Base-by-base conservation (phyloP, 2,329 filamentous ascomycete species). In the Akanthomyces muscarius region DNA sequence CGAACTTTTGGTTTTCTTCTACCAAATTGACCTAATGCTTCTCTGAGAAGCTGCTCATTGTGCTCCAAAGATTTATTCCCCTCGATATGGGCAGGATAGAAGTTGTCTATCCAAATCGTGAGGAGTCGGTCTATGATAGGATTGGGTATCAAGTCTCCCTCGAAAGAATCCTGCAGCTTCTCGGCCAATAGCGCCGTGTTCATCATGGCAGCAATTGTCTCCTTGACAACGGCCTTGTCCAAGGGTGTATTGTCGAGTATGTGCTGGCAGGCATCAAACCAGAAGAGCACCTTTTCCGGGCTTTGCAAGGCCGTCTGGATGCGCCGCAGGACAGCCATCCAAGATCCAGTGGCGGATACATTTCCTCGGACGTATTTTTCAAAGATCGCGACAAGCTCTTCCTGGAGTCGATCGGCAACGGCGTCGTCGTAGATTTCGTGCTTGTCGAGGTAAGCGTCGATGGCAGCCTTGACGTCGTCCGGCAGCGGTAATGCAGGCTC, bases 301-400 rank as follows among this genome's bases (percentile, higher is more conserved):
- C 85, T 85, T 62, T 81, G 82, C 61, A 95, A 81, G 13, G 83
- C 82, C 3, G 88, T 85, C 28, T 86, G 81, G 42, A 94, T 77
- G 47, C 81, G 82, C 53, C 85, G 83, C 62, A 94, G 76, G 52
- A 90, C 81, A 56, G 83, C 82, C 21, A 93, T 80, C 74, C 93
- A 95, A n/a, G 86, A 77, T 10, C 84, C 85, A 71, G 85, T 83
- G 67, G 85, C 84, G 57, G 81, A 73, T 2, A 83, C 77, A 28
- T 80, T 79, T 41, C 82, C 81, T 28, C 80, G 79, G 64, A 93
- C 84, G 66, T 85, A 80, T 69, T 83, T 86, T 63, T 87, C 81
- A 76, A 88, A 92, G 61, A 91, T 81, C 28, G 80, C 75, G 47
- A 88, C 77, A 8, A 95, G 81, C 68, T 92, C 90, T 47, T 92